Percentiles rank a stretch among this genome's conserved stretches.
Evolutionary conservation across 371 early-diverging fungal genomes (phyloP).

Genomic region (Dipsacomyces acuminosporus): DNA sequence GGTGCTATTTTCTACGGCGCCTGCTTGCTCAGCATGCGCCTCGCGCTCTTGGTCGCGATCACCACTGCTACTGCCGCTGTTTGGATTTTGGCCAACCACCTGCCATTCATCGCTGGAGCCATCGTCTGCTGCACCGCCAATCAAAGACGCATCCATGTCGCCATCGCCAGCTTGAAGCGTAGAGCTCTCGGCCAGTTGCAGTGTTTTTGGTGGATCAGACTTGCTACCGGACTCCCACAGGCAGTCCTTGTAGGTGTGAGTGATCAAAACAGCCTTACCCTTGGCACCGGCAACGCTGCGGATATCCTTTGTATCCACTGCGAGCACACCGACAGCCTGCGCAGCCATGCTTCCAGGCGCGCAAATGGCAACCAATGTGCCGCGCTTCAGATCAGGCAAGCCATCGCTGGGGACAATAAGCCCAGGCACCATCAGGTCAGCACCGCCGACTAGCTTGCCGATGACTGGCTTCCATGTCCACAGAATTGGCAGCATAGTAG

Average conservation of each 20-base stretch:
- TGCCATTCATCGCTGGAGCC: not conserved
- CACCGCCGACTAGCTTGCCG: constrained; percentile 60
- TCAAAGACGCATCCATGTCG: not conserved
- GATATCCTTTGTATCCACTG: constrained; percentile 49
- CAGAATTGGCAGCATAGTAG: constrained; percentile 54
- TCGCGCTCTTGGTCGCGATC: too few relatives aligned
- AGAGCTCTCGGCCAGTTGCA: constrained; percentile 1
- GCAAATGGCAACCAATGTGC: constrained; percentile 15
- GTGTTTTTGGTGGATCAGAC: constrained; percentile 50
- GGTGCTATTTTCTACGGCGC: too few relatives aligned
- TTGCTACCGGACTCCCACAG: constrained; percentile 68
- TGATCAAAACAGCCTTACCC: constrained; percentile 66
- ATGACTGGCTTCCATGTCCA: constrained; percentile 61
- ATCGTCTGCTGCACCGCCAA: not conserved
- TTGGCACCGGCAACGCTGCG: constrained; percentile 55
- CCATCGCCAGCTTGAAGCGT: constrained; percentile 5
- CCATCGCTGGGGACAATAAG: constrained; percentile 18
- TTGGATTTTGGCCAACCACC: not conserved
- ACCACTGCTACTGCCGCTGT: too few relatives aligned
- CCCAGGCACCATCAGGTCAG: constrained; percentile 44
- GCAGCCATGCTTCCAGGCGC: constrained; percentile 22
- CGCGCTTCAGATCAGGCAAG: constrained; percentile 19
- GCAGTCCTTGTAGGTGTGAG: constrained; percentile 62
- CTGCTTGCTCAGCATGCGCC: too few relatives aligned
- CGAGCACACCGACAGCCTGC: constrained; percentile 24